These are phyloP conservation scores for Hypoxylon sp. DNA, from an alignment of 2,329 filamentous ascomycete genomes.

Conservation along the genomic window DNA sequence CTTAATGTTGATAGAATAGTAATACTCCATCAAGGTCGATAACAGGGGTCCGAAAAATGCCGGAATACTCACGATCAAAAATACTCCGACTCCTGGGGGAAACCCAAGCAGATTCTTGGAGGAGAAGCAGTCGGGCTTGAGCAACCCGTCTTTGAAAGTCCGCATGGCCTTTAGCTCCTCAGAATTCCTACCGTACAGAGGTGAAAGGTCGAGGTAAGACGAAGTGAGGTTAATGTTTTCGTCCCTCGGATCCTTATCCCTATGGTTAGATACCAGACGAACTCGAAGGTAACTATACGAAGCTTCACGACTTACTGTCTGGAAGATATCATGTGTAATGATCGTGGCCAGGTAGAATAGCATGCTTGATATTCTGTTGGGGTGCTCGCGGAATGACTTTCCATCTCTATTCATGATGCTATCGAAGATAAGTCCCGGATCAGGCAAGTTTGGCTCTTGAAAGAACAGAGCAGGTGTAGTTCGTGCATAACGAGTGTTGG, in stretches of 20 bases:
- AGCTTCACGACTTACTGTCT: slow-evolving; percentile 49
- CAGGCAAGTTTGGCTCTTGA: slow-evolving; percentile 50
- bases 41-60: too few relatives aligned
- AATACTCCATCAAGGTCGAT: too few relatives aligned
- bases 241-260: slow-evolving; percentile 52
- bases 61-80: slow-evolving; percentile 66
- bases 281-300: neutral
- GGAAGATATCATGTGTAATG: slow-evolving; percentile 67
- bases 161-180: slow-evolving; percentile 76
- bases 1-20: neutral
- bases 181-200: slow-evolving; percentile 79
- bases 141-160: slow-evolving; percentile 77
- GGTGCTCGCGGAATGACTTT: slow-evolving; percentile 53
- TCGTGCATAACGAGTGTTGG: slow-evolving; percentile 52
- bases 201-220: slow-evolving; percentile 79
- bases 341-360: slow-evolving; percentile 66
- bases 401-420: slow-evolving; percentile 50
- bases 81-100: slow-evolving; percentile 77
- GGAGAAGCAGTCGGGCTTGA: slow-evolving; percentile 80
- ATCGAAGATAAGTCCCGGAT: slow-evolving; percentile 54
- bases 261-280: slow-evolving; percentile 3
- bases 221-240: slow-evolving; percentile 69
- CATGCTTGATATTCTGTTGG: slow-evolving; percentile 62
- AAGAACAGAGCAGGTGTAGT: slow-evolving; percentile 50
- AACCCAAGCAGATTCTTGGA: slow-evolving; percentile 78